Evolutionary conservation across 2,329 filamentous ascomycete species (phyloP), one percentile per base, ranked within the genome.

Genomic region (Podosphaera leucotricha): DNA sequence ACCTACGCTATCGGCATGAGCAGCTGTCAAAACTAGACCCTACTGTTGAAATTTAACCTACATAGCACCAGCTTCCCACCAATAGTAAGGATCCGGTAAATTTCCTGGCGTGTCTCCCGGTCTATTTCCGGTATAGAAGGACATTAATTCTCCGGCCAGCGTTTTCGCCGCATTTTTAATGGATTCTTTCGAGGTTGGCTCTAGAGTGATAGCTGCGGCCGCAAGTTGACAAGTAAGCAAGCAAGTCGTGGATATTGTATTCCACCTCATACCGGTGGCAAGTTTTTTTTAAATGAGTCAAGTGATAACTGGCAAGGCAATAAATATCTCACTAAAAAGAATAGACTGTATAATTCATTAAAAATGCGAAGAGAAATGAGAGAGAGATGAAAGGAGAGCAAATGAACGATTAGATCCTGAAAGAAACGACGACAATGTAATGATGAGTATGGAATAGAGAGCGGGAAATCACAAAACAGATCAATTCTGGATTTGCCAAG

Each of bases 41-140:
- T 68, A 71, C 66, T 66, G 71, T 53, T 67, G 11, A 20, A 68
- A 52, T 68, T 68, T 18, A 41, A 43, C 45, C 24, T 36, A 66
- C 64, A 85, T 73, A 46, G 79, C 79, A 44, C 80, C 80, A 7
- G 85, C 70, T 52, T 70, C 66, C 67, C 67, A 71, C 44, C 44
- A 45, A 13, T 58, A 47, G 19, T 20, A 46, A 35, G 67, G 68
- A 28, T 56, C 55, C 5, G 64, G 64, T 22, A 69, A 62, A 46
- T 66, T 57, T 38, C 68, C 68, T 10, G 65, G 65, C 13, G 64
- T 63, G 7, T 61, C 58, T n/a, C 63, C 64, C 2, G 65, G 61
- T 43, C 62, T 22, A 11, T 45, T 37, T 10, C 44, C 44, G 20
- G 26, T 45, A 19, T 45, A 45, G 30, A 24, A 45, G 16, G 24